Evolutionary conservation across 768 basidiomycete species (phyloP), one percentile per base, ranked within the genome.

Genomic region (Tylopilus balloui): DNA sequence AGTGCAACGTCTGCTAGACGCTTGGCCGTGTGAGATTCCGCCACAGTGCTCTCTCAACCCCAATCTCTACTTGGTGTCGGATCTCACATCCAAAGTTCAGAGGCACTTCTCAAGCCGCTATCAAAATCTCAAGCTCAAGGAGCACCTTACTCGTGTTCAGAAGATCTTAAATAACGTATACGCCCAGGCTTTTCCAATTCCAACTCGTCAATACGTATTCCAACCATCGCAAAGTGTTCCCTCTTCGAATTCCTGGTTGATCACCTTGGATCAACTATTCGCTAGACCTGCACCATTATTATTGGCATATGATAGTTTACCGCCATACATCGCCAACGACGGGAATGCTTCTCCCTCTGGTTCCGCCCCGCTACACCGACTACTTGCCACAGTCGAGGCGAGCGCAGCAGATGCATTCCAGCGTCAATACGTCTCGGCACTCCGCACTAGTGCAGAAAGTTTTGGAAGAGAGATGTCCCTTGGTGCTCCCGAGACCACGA

Each of bases 11-110:
- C 28, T 64, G 28, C 13, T 52, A 6, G 3, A 23, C 3, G 37
- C 49, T 37, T 64, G 64, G 62, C 62, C 63, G 19, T 57, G 48
- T 21, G 48, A 54, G 38, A 52, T 41, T 6, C 47, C 56, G 2
- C 54, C 56, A 12, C 25, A 0, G 4, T 24, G 28, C 13, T 42
- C 40, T 5, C 50, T 55, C 17, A 23, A 38, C 5, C 3, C 7
- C 8, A 1, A 7, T 7, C 38, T 12, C 11, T 57, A 61, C 13
- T 6, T 56, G 17, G 27, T 55, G 14, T 4, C 14, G 3, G 3
- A 20, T 3, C 19, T 63, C 11, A 28, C 23, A 5, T 34, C 45
- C 29, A n/a, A 38, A 0, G 14, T 54, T 19, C 17, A 17, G 13
- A 12, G 1, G 1, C 9, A 52, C 27, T 66, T 65, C 12, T n/a